Conservation (phyloP, 495 filamentous ascomycete species). For the Aspergillus diversus region DNA sequence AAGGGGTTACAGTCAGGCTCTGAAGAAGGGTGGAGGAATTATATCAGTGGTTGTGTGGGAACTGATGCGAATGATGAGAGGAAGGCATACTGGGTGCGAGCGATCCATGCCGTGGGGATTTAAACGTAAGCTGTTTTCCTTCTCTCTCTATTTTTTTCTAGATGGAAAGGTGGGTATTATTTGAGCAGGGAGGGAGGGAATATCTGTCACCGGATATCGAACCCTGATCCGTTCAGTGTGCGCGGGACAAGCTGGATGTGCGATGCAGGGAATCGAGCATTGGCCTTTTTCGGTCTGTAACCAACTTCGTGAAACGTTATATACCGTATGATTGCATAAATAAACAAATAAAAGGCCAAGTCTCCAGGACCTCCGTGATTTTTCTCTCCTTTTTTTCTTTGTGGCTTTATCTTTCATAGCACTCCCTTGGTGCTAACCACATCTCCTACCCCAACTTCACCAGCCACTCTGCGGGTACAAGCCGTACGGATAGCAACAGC, state of each 20-base stretch:
- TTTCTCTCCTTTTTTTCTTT: background rate
- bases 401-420: slow-evolving; percentile 39
- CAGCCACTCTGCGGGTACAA: slow-evolving; percentile 67
- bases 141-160: background rate
- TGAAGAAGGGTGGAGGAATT: slow-evolving; percentile 61
- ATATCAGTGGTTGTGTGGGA: slow-evolving; percentile 66
- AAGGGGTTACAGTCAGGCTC: slow-evolving; percentile 50
- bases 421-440: slow-evolving; percentile 95
- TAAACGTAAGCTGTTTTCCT: background rate
- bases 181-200: background rate
- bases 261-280: too few species aligned
- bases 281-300: too few species aligned
- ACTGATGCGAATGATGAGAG: slow-evolving; percentile 54
- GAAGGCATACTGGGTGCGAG: slow-evolving; percentile 57
- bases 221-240: too few species aligned
- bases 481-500: slow-evolving; percentile 82
- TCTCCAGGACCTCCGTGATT: background rate
- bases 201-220: too few species aligned
- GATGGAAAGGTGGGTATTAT: background rate
- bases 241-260: too few species aligned
- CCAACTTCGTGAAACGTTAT: too few species aligned
- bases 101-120: slow-evolving; percentile 42
- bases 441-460: slow-evolving; percentile 83
- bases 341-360: too few species aligned
- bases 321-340: too few species aligned